phyloP scores from a whole-genome alignment of 2,329 filamentous ascomycete genomes.

The Aspergillus pseudoglaucus region DNA sequence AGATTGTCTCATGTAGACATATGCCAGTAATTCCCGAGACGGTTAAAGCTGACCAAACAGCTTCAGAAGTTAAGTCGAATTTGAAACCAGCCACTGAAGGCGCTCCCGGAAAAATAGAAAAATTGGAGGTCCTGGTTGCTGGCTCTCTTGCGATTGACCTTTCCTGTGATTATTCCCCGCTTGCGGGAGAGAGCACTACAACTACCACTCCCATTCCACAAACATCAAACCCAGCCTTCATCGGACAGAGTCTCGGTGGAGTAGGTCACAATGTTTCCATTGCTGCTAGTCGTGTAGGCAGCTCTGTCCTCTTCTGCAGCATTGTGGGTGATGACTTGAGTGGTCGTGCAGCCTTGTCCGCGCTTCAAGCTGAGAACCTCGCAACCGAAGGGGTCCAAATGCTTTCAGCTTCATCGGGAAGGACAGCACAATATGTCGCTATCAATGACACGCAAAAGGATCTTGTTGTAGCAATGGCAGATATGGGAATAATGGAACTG shows the following conservation, averaged over 20 bases:
- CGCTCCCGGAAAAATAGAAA: slow-evolving; percentile 12
- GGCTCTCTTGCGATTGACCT: slow-evolving; percentile 87
- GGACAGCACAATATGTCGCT: slow-evolving; percentile 87
- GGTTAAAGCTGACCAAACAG: slow-evolving; percentile 17
- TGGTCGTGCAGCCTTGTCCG: slow-evolving; percentile 64
- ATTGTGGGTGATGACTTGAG: slow-evolving; percentile 73
- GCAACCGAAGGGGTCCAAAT: slow-evolving; percentile 61
- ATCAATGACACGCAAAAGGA: slow-evolving; percentile 79
- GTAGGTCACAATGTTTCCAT: slow-evolving; percentile 89
- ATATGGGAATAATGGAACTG: slow-evolving; percentile 74
- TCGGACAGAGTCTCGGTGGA: slow-evolving; percentile 78
- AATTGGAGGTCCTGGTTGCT: slow-evolving; percentile 70
- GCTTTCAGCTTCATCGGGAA: slow-evolving; percentile 46
- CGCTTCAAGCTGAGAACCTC: slow-evolving; percentile 52
- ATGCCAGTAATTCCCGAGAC: slow-evolving; percentile 27
- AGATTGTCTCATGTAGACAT: slow-evolving; percentile 26
- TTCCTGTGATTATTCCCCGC: slow-evolving; percentile 67
- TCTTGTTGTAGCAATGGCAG: slow-evolving; percentile 87
- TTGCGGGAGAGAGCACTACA: slow-evolving; percentile 28
- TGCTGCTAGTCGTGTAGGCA: slow-evolving; percentile 66
- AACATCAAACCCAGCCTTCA: slow-evolving; percentile 79
- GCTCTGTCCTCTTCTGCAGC: slow-evolving; percentile 66
- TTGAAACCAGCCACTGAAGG: slow-evolving; percentile 4
- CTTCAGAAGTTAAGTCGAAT: slow-evolving; percentile 13
- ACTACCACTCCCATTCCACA: slow-evolving; percentile 44